Base-by-base conservation (phyloP, 1,139 yeast genomes). In the Geotrichum phurueaensis region DNA sequence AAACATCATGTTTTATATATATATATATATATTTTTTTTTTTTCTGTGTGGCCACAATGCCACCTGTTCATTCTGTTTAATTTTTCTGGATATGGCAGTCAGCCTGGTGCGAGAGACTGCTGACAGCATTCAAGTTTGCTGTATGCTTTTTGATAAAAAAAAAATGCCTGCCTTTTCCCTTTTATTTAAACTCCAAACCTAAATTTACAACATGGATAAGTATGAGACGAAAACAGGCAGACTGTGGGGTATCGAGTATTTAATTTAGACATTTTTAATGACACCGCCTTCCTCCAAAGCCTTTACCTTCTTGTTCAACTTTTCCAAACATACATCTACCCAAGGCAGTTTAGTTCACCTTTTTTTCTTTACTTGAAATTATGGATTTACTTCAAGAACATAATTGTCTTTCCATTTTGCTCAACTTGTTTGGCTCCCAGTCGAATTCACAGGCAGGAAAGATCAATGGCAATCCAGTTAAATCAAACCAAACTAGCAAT, bases 401-500 rank as follows among this genome's bases (percentile, higher is more conserved):
- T 3, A n/a, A 6, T 43, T 15, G 31, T 15, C 22, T 47, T 23
- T 43, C 48, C 22, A 47, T 27, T 56, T 39, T 39, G 20, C 47
- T 39, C 20, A n/a, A 39, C 20, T 39, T 39, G 20, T n/a, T 39
- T 39, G 18, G 47, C 4, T 39, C 47, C 7, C 18, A 10, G 22
- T 18, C 18, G 2, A 39, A 39, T 39, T 2, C n/a, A n/a, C 20
- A 1, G 9, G 9, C 10, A 7, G 18, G n/a, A 15, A 15, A 39
- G 20, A 39, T 7, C 20, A 39, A n/a, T 23, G 18, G 10, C 27
- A 7, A 27, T 15, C 18, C 33, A n/a, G 13, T 15, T 1, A 25
- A 49, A 13, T 18, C 33, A 10, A 49, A 23, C 2, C 18, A 66
- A 62, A 63, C 62, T 64, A 62, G 63, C 64, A 60, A 63, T 58